Evolutionary conservation across 2,329 filamentous ascomycete species (phyloP), one percentile per base, ranked within the genome.

Genomic region (Cladosporium halotolerans): DNA sequence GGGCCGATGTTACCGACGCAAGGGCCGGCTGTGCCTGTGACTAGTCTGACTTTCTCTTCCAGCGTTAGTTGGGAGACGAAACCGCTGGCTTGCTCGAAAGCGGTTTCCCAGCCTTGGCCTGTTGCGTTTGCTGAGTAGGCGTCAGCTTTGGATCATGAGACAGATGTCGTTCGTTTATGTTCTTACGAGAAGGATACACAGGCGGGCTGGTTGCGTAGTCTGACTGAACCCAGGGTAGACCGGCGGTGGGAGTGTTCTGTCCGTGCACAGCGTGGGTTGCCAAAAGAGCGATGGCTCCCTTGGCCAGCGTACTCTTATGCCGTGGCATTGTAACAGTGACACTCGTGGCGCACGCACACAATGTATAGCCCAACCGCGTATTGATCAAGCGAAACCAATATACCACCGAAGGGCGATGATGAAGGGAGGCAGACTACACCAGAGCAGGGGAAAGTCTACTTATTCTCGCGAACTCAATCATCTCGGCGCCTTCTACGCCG

Each of bases 1-100:
- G 61, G 57, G 9, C 86, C 86, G 0, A 85, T 58, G 38, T 90
- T 88, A 33, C 87, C 88, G 14, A 84, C 66, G 52, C 70, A 73
- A 10, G 66, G 67, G 9, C 60, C 60, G 3, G 53, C 45, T 11
- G 58, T 57, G 31, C 61, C 61, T 3, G 61, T 63, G 3, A 63
- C 57, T 6, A 62, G n/a, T 10, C 55, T 48, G 16, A 55, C 57
- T 43, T 61, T 62, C 52, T 62, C 60, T 47, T 58, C 59, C 3
- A 61, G 32, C 9, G 59, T 62, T 9, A 62, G 19, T 16, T 60
- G 55, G 14, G 56, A 54, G 9, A 61, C 52, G 23, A 62, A 59
- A 38, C 49, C 38, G 40, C 55, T 52, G 28, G 60, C 60, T 41
- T 56, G 53, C 41, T 58, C 52, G 36, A 60, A 57, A 4, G 60